Conservation (phyloP, 495 filamentous ascomycete species). For the Lophium mytilinum region DNA sequence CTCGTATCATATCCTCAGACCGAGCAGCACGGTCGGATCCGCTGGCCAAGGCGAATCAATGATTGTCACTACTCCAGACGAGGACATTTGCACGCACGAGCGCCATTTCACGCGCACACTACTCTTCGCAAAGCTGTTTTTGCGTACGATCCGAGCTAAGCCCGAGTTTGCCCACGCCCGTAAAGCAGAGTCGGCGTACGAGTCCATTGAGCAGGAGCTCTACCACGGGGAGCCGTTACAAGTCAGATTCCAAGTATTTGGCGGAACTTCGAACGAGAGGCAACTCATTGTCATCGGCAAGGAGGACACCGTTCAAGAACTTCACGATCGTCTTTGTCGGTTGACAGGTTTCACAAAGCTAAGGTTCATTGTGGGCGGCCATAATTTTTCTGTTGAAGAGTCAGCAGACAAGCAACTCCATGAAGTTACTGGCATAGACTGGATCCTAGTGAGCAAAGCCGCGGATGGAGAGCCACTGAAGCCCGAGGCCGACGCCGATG, state of each 20-base stretch:
- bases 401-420: constrained; percentile 34
- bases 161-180: constrained; percentile 15
- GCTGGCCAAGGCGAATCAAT: constrained; percentile 3
- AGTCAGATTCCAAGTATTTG: constrained; percentile 66
- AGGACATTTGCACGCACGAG: neutral
- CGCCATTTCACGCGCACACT: constrained; percentile 17
- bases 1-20: constrained; percentile 8
- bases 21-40: neutral
- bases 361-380: constrained; percentile 42
- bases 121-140: constrained; percentile 18
- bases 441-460: constrained; percentile 40
- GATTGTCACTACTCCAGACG: constrained; percentile 11
- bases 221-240: constrained; percentile 38
- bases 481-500: neutral
- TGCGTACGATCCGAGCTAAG: constrained; percentile 10
- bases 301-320: constrained; percentile 57
- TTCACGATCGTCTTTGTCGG: constrained; percentile 54
- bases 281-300: constrained; percentile 52
- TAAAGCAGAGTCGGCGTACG: constrained; percentile 15
- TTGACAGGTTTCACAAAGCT: constrained; percentile 59
- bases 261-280: constrained; percentile 49
- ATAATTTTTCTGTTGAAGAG: constrained; percentile 40
- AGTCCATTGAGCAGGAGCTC: constrained; percentile 4
- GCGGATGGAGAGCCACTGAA: constrained; percentile 19
- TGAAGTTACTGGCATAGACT: constrained; percentile 27